These are phyloP conservation scores for Saccharomycopsis amapae DNA, from an alignment of 805 yeast species.

Conservation along the genomic window DNA sequence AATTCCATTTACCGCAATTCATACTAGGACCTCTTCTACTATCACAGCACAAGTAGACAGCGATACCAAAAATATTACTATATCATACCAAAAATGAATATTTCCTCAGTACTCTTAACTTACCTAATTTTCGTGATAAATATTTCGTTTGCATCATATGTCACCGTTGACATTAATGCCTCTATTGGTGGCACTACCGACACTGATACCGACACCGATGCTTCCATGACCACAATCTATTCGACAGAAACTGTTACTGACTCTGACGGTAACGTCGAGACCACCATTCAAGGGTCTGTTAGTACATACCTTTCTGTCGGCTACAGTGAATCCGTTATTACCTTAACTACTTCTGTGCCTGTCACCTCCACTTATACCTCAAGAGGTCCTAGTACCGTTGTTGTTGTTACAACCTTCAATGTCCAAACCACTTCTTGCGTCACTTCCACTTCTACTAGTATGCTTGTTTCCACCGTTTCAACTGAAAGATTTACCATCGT, in stretches of 20 bases:
- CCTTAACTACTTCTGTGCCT: conserved; percentile 20
- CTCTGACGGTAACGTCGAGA: conserved; percentile 8
- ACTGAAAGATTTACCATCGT: conserved; percentile 21
- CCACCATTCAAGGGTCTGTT: conserved; percentile 18
- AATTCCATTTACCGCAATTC: no score
- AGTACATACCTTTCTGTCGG: conserved; percentile 20
- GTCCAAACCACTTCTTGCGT: conserved; percentile 21
- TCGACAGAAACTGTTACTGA: conserved; percentile 19
- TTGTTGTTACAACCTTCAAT: conserved; percentile 21
- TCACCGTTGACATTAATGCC: conserved; percentile 3
- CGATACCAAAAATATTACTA: no score
- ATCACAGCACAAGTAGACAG: no score
- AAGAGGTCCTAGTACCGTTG: conserved; percentile 20
- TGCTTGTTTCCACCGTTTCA: conserved; percentile 22
- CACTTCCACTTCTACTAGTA: conserved; percentile 18
- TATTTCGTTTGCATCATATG: not conserved
- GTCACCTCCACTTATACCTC: conserved; percentile 22
- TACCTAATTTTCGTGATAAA: no score
- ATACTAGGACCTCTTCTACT: no score
- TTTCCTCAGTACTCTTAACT: no score
- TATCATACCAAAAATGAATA: no score
- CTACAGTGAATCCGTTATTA: conserved; percentile 19
- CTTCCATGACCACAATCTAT: conserved; percentile 13
- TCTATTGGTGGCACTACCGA: conserved; percentile 1
- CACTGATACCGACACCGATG: not conserved